Evolutionary conservation across 139 green algal species (phyloP).

Genomic region (Chlorella sp.): DNA sequence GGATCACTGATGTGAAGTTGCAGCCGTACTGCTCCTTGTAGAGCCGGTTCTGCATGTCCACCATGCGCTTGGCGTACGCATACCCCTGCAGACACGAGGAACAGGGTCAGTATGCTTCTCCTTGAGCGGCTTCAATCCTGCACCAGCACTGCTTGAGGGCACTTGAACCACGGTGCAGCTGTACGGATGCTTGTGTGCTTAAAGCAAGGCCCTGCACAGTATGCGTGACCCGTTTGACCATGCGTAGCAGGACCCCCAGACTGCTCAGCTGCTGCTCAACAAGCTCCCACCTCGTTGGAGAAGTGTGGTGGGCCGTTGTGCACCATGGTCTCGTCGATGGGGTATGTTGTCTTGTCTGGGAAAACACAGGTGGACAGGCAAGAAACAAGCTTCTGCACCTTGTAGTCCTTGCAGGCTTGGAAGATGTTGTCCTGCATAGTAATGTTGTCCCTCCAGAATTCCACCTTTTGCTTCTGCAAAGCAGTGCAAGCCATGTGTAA

Average conservation of each 20-base stretch:
- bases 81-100: too few species aligned
- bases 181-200: too few species aligned
- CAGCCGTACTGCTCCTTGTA: slow-evolving; percentile 52
- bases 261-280: background rate
- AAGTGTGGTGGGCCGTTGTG: slow-evolving; percentile 47
- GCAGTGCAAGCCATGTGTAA: slow-evolving; percentile 6
- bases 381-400: slow-evolving; percentile 47
- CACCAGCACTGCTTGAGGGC: too few species aligned
- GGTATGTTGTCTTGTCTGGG: slow-evolving; percentile 50
- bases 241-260: background rate
- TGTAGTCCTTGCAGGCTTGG: slow-evolving; percentile 28
- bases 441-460: slow-evolving; percentile 48
- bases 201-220: too few species aligned
- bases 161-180: too few species aligned
- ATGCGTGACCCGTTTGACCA: too few species aligned
- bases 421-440: slow-evolving; percentile 54
- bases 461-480: slow-evolving; percentile 31
- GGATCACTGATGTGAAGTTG: slow-evolving; percentile 54
- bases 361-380: slow-evolving; percentile 58
- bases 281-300: slow-evolving; percentile 45
- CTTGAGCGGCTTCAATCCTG: too few species aligned
- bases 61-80: slow-evolving; percentile 14
- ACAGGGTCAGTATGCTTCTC: too few species aligned
- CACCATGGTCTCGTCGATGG: slow-evolving; percentile 55
- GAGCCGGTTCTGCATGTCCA: slow-evolving; percentile 43